Percentiles rank a stretch among this genome's conserved stretches.
Conservation (phyloP, 495 filamentous ascomycete genomes). For the Xylaria venustula region DNA sequence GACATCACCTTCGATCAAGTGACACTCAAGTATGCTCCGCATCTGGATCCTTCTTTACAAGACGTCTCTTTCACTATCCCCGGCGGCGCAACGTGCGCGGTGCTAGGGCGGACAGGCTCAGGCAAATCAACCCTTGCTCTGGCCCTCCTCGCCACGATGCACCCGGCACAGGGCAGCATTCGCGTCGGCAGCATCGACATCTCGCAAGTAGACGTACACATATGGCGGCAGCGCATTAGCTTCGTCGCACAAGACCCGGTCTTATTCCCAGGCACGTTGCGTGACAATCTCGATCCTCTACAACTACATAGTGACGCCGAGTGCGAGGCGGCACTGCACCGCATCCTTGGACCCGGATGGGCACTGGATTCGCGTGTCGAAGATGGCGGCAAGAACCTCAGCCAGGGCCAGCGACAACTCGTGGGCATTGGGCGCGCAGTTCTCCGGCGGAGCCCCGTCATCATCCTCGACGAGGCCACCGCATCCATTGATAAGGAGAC, state of each 20-base stretch:
- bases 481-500: constrained; percentile 80
- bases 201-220: constrained; percentile 49
- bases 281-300: constrained; percentile 56
- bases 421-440: constrained; percentile 59
- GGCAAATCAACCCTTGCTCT: constrained; percentile 62
- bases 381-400: constrained; percentile 58
- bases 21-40: constrained; percentile 73
- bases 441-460: constrained; percentile 56
- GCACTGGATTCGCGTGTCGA: constrained; percentile 48
- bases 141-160: constrained; percentile 53
- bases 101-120: constrained; percentile 63
- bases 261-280: constrained; percentile 55
- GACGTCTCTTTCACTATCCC: constrained; percentile 67
- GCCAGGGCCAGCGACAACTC: constrained; percentile 61
- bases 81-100: constrained; percentile 67
- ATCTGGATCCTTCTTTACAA: constrained; percentile 65
- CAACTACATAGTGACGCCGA: constrained; percentile 45
- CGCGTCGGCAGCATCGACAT: constrained; percentile 56
- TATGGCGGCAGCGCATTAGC: constrained; percentile 55
- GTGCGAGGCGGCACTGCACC: constrained; percentile 42
- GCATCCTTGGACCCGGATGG: constrained; percentile 41
- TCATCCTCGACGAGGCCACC: constrained; percentile 80
- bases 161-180: constrained; percentile 46
- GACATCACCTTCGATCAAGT: constrained; percentile 75
- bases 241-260: constrained; percentile 64